Base-by-base conservation (phyloP, 176 grass and related monocot genomes). In the Urochloa ruziziensis region DNA sequence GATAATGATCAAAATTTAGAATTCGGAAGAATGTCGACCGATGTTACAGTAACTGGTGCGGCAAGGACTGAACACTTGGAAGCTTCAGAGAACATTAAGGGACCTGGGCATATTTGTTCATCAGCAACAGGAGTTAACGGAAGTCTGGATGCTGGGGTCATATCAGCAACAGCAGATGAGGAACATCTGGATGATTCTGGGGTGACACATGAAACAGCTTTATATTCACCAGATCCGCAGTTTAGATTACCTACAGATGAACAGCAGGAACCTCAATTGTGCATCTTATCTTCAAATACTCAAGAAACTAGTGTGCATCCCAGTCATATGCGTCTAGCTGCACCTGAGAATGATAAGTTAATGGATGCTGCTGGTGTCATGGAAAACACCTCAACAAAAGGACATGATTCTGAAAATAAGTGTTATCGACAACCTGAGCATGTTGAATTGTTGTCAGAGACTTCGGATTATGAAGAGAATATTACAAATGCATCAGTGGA, bases 1-100 rank as follows among this genome's bases (percentile, higher is more conserved):
- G 44, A 35, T 68, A 83, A 54, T 83, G 81, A 87, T 78, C 48
- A 67, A 81, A 81, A 63, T 67, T 25, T 49, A 56, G 49, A 87
- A 51, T 33, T 69, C 47, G 19, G 43, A 42, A 89, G 29, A 44
- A 75, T 30, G 32, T 71, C 29, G 47, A 42, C 74, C 33, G 21
- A 24, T 51, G 29, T 37, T 7, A 13, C n/a, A 51, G 56, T 47
- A 83, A 59, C 24, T 37, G 54, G 27, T 89, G 56, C 56, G 62
- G 35, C 64, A 81, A 61, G 40, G 77, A 71, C 32, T 36, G 85
- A 77, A 77, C 69, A 79, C 75, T 77, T 37, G 6, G 81, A 84
- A 21, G 4, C 25, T 74, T 75, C 66, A 67, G 67, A 79, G 23
- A 75, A 82, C 46, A 82, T 36, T 44, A 77, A 88, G 14, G 63